Evolutionary conservation across 1,284 basidiomycete species (phyloP).

Genomic region (Trichosporon inkin): DNA sequence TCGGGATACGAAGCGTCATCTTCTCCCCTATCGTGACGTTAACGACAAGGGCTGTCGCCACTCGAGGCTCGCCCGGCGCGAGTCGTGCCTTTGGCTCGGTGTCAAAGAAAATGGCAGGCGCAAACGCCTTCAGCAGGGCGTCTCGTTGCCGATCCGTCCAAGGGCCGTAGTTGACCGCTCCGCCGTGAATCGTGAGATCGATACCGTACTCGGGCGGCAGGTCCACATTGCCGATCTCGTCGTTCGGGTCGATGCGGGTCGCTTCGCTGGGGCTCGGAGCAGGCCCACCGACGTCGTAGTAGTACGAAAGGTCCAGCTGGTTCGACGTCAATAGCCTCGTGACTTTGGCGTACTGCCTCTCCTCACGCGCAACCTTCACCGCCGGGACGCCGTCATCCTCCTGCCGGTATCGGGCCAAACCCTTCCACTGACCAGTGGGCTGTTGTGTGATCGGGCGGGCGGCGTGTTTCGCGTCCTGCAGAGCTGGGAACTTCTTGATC

Average conservation of each 20-base stretch:
- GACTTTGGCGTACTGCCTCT: conserved; percentile 76
- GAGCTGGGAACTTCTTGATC: conserved; percentile 37
- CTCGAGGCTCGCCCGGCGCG: conserved; percentile 69
- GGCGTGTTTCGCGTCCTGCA: conserved; percentile 40
- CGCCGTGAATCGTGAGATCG: conserved; percentile 71
- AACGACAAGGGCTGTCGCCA: conserved; percentile 72
- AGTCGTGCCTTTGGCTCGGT: conserved; percentile 58
- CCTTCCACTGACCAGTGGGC: conserved; percentile 44
- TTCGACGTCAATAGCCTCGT: conserved; percentile 74
- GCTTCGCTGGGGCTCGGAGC: conserved; percentile 46
- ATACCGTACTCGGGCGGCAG: conserved; percentile 86
- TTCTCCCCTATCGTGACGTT: conserved; percentile 73
- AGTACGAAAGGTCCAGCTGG: conserved; percentile 72
- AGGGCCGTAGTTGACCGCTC: conserved; percentile 76
- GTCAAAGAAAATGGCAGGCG: conserved; percentile 71
- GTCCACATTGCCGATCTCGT: conserved; percentile 79
- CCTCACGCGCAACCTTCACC: conserved; percentile 29
- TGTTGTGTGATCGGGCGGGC: conserved; percentile 18
- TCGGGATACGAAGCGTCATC: conserved; percentile 73
- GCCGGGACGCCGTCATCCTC: conserved; percentile 20
- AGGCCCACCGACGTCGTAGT: conserved; percentile 60
- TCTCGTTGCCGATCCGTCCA: conserved; percentile 87
- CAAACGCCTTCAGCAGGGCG: conserved; percentile 72
- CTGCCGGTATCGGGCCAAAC: conserved; percentile 51
- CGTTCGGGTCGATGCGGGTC: conserved; percentile 51